Base-by-base conservation (phyloP, 1,284 basidiomycete species). In the Tilletia horrida region DNA sequence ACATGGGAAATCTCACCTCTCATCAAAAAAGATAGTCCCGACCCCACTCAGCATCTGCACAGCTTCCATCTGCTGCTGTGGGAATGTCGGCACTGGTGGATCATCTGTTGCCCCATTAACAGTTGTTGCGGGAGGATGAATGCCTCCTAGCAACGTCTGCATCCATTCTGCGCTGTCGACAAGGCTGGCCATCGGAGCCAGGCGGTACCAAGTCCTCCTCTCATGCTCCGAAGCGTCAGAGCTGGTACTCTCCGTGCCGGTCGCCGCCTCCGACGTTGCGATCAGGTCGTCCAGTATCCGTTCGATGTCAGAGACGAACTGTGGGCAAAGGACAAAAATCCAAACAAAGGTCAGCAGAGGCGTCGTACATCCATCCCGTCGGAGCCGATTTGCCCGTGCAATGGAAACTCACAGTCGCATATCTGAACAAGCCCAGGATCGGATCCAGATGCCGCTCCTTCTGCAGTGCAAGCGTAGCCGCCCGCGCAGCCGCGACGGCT, bases 351-450 rank as follows among this genome's bases (percentile, higher is more conserved):
- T 44, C 9, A 18, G 18, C 8, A 44, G 43, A 8, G 9, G 9
- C 43, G 9, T 44, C 43, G 9, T 23, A 48, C 2, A 23, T 14
- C 14, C 50, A 27, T 52, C 21, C 21, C 11, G 11, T 52, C 27
- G 11, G 3, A 25, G 50, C 16, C 6, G 16, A 14, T 8, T 13
- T 3, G 3, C 16, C 47, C 18, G 55, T n/a, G 27, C 29, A 25
- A 18, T 13, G 13, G 29, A 14, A 14, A 35, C 55, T 59, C 55
- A 59, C 55, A 3, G 27, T 59, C 11, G 55, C 55, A 59, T 59
- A 59, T 29, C 55, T 25, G 55, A 59, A 59, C 55, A 59, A 16
- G 6, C 55, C 55, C 55, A 59, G 35, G 25, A 59, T 29, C 18
- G 55, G 55, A 14, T 59, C 55, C 13, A 59, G 29, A n/a, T 59